Evolutionary conservation across 345 rosid genomes (phyloP).

Genomic region (Sisymbrium altissimum): DNA sequence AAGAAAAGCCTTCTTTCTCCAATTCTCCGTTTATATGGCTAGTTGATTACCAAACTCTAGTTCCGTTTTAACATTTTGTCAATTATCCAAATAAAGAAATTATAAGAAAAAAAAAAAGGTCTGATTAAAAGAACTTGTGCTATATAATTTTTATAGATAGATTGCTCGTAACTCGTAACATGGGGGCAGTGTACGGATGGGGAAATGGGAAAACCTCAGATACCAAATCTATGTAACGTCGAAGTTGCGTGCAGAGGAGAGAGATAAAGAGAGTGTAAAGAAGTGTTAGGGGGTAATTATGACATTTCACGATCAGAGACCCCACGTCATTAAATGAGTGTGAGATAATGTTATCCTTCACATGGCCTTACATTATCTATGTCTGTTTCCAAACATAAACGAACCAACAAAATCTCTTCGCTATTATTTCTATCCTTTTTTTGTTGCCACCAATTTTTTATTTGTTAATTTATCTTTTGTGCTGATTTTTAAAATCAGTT

Average conservation of each 20-base stretch:
- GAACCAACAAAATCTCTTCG: constrained; percentile 19
- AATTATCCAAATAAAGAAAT: not conserved
- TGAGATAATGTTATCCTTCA: constrained; percentile 33
- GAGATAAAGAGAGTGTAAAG: not conserved
- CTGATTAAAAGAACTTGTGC: not conserved
- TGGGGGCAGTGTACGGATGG: constrained; percentile 33
- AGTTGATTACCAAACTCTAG: not conserved
- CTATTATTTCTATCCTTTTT: not conserved
- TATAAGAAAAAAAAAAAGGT: not conserved
- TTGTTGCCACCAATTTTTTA: not conserved
- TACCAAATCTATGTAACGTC: constrained; percentile 32
- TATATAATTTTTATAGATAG: not conserved
- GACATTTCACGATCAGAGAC: constrained; percentile 4
- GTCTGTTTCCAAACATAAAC: constrained; percentile 31
- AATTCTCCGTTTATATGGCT: not conserved
- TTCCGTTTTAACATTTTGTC: not conserved
- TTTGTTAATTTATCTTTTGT: not conserved
- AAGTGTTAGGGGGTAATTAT: not conserved
- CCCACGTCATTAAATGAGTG: constrained; percentile 30
- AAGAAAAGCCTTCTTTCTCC: not conserved
- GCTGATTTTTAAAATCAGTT: not conserved
- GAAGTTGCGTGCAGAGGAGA: constrained; percentile 11
- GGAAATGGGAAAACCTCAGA: constrained; percentile 24
- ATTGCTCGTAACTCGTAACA: constrained; percentile 10
- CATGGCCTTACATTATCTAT: constrained; percentile 36